Conservation (phyloP, 2,329 filamentous ascomycete genomes). For the Cordyceps sp. region DNA sequence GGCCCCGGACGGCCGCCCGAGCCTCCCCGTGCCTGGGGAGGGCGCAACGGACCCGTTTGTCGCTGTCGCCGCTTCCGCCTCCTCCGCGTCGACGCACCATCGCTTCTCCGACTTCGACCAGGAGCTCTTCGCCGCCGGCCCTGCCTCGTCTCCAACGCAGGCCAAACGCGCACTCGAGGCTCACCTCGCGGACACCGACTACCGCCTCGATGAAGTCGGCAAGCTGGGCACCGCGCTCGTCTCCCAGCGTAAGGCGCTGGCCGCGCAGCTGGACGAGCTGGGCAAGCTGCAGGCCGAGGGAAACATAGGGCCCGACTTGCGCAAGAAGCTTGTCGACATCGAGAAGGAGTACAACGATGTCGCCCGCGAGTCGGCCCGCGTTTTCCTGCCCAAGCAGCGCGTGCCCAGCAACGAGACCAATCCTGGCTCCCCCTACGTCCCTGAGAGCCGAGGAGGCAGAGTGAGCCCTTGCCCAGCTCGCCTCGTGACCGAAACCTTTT, state of each 20-base stretch:
- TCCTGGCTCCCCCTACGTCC: slow-evolving; percentile 33
- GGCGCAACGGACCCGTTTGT: slow-evolving; percentile 40
- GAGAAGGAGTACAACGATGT: slow-evolving; percentile 94
- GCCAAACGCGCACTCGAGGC: slow-evolving; percentile 80
- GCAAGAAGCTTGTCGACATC: slow-evolving; percentile 66
- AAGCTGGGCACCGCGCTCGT: slow-evolving; percentile 77
- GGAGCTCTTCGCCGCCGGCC: slow-evolving; percentile 60
- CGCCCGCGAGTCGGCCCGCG: slow-evolving; percentile 73
- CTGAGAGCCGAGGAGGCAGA: slow-evolving; percentile 33
- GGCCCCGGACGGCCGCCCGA: slow-evolving; percentile 21
- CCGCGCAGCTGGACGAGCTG: slow-evolving; percentile 69
- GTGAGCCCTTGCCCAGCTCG: slow-evolving; percentile 20
- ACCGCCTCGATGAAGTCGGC: slow-evolving; percentile 78
- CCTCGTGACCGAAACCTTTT: too few species aligned
- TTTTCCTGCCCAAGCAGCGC: slow-evolving; percentile 73
- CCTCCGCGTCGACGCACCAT: too few species aligned
- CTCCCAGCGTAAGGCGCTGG: slow-evolving; percentile 70
- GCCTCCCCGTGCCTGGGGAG: slow-evolving; percentile 19
- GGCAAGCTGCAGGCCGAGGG: slow-evolving; percentile 60
- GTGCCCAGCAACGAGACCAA: slow-evolving; percentile 51
- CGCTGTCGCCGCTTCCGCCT: slow-evolving; percentile 24
- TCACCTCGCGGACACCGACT: slow-evolving; percentile 82
- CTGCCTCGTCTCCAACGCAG: slow-evolving; percentile 65
- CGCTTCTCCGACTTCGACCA: slow-evolving; percentile 74
- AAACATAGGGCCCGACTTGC: slow-evolving; percentile 69